Evolutionary conservation across 129 eudicot species (phyloP).

Genomic region (Saussurea involucrata): DNA sequence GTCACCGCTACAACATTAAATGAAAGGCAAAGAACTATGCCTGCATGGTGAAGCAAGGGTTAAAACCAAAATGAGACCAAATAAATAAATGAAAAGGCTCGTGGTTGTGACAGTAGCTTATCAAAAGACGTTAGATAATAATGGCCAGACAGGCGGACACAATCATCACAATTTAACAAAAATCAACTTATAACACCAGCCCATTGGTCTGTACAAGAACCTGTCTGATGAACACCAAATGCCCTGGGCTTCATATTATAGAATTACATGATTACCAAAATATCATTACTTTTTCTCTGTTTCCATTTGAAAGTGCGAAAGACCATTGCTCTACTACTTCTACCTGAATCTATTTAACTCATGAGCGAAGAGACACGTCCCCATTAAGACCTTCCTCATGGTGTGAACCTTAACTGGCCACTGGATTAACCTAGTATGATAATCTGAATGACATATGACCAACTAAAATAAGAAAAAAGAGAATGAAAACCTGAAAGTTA

Average conservation of each 20-base stretch:
- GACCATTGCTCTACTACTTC: neutral
- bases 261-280: neutral
- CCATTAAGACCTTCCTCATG: neutral
- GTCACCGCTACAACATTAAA: slow-evolving; percentile 59
- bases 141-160: neutral
- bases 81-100: neutral
- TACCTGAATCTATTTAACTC: neutral
- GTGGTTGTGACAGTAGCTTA: neutral
- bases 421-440: too few relatives aligned
- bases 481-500: neutral
- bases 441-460: neutral
- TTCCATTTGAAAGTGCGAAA: neutral
- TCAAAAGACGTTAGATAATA: neutral
- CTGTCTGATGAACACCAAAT: neutral
- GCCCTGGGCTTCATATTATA: too few relatives aligned
- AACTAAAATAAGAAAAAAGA: neutral
- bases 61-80: neutral
- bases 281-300: neutral
- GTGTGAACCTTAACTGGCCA: too few relatives aligned
- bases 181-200: neutral
- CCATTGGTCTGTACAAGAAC: neutral
- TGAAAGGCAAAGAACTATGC: slow-evolving; percentile 67
- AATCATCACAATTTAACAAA: neutral
- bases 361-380: neutral
- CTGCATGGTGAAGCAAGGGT: slow-evolving; percentile 31